These are phyloP conservation scores for Xylaria arbuscula DNA, from an alignment of 2,329 filamentous ascomycete species.

Conservation along the genomic window DNA sequence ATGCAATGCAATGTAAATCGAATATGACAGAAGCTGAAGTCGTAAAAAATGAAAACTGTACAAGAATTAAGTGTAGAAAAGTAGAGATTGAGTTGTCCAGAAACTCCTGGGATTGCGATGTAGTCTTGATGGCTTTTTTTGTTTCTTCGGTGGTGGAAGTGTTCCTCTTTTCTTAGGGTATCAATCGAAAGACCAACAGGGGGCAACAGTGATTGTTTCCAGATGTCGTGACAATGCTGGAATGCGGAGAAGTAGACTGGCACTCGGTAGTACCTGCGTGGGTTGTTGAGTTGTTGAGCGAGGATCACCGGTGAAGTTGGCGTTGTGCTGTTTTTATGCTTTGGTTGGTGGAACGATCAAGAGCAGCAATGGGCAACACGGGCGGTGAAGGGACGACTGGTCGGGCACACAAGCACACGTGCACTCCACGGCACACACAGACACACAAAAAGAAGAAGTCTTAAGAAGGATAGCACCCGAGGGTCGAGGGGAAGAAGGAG, in stretches of 20 bases:
- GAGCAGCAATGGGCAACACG: constrained; percentile 45
- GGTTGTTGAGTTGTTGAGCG: constrained; percentile 29
- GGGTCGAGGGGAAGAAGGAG: constrained; percentile 48
- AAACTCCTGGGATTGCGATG: constrained; percentile 36
- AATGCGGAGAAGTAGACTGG: constrained; percentile 25
- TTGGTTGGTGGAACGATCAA: constrained; percentile 37
- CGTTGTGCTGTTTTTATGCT: constrained; percentile 7
- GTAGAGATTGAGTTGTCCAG: constrained; percentile 40
- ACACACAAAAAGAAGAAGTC: constrained; percentile 47
- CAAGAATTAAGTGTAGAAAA: constrained; percentile 41
- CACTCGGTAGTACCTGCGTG: constrained; percentile 24
- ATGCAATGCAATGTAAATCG: constrained; percentile 43
- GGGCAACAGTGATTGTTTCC: constrained; percentile 26
- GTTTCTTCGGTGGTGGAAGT: constrained; percentile 42
- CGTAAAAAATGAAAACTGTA: constrained; percentile 39
- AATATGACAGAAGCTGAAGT: constrained; percentile 35
- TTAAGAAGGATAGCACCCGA: constrained; percentile 51
- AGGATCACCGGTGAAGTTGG: constrained; percentile 38
- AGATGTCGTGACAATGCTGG: constrained; percentile 33
- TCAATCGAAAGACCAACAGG: constrained; percentile 13
- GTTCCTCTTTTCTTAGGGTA: constrained; percentile 33
- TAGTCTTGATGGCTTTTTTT: constrained; percentile 38
- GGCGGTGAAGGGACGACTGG: constrained; percentile 45
- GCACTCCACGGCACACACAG: constrained; percentile 44
- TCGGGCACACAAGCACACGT: constrained; percentile 33